phyloP scores from a whole-genome alignment of 179 eudicot genomes.

The Camellia oleifera region DNA sequence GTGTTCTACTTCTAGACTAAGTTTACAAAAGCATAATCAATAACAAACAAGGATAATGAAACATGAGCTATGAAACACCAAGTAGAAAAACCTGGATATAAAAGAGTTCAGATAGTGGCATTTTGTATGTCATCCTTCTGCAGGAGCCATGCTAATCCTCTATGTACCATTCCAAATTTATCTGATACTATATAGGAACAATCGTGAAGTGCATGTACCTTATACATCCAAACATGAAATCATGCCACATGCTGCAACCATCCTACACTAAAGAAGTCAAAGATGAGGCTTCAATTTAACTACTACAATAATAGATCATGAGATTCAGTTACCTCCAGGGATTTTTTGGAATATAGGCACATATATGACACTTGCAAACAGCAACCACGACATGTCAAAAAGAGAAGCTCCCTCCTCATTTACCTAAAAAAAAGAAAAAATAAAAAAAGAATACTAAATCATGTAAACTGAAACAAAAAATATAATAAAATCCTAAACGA shows the following conservation, averaged over 20 bases:
- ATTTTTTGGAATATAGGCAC: conserved; percentile 96
- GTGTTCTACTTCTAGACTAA: neutral
- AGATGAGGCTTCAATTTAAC: neutral
- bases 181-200: neutral
- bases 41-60: neutral
- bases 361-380: conserved; percentile 95
- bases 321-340: conserved; percentile 72
- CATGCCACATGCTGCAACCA: neutral
- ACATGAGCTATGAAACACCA: neutral
- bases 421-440: conserved; percentile 38
- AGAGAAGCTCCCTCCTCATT: conserved; percentile 98
- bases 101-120: neutral
- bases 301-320: no score
- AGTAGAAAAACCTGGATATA: neutral
- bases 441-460: conserved; percentile 9
- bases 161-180: neutral
- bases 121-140: neutral
- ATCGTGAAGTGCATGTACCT: neutral
- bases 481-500: neutral
- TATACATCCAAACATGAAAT: neutral
- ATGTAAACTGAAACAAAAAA: neutral
- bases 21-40: no score
- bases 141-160: neutral
- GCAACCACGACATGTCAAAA: conserved; percentile 83
- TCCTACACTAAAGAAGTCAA: conserved; percentile 7